Percentiles rank a stretch among this genome's conserved stretches.
phyloP scores from a whole-genome alignment of 2,329 filamentous ascomycete genomes.

The Corinectria fuckeliana region DNA sequence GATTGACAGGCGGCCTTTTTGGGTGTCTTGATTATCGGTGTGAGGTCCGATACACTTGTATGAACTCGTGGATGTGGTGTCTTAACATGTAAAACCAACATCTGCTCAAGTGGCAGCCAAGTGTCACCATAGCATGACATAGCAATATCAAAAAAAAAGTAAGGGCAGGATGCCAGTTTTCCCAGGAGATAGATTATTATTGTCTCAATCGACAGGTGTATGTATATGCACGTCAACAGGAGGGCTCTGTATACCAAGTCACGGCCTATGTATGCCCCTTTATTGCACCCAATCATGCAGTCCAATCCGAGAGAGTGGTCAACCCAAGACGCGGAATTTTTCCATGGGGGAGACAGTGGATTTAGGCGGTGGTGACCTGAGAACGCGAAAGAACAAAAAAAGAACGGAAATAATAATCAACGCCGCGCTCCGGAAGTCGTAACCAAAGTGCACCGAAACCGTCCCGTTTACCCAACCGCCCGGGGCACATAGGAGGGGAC shows the following conservation, averaged over 20 bases:
- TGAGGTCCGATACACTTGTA: neutral
- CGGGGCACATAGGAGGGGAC: neutral
- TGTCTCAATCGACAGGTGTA: conserved; percentile 16
- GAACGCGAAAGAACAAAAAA: conserved; percentile 14
- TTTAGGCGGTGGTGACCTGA: neutral
- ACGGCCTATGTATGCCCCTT: neutral
- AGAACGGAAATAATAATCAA: conserved; percentile 24
- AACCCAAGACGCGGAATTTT: neutral
- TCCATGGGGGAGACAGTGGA: neutral
- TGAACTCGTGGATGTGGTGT: neutral
- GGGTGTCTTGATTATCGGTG: neutral
- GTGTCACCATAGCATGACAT: neutral
- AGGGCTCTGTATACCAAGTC: conserved; percentile 12
- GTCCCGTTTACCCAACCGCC: conserved; percentile 4
- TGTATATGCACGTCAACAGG: conserved; percentile 13
- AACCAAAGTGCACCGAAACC: conserved; percentile 14
- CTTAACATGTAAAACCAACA: no score
- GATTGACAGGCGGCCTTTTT: conserved; percentile 23
- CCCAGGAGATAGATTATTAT: conserved; percentile 14
- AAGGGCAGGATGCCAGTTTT: neutral
- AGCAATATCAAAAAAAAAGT: neutral
- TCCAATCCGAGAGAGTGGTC: neutral
- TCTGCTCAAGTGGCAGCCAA: neutral
- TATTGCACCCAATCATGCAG: neutral
- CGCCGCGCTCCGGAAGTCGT: conserved; percentile 29